Percentiles rank a stretch among this genome's conserved stretches.
phyloP scores from a whole-genome alignment of 1,139 yeast species.

The Kluyveromyces marxianus region DNA sequence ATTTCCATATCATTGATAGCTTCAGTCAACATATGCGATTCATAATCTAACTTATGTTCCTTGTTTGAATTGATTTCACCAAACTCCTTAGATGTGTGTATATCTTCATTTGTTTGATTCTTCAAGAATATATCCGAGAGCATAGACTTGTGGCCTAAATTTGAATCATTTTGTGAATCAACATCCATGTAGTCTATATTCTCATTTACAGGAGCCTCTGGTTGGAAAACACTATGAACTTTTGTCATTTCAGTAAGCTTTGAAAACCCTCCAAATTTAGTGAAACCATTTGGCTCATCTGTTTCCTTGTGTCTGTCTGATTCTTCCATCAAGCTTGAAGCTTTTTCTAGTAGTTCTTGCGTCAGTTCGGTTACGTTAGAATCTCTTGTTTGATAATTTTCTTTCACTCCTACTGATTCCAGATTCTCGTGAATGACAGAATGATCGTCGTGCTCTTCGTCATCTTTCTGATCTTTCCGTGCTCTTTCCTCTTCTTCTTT shows the following conservation, averaged over 20 bases:
- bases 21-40: slow-evolving; percentile 10
- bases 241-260: slow-evolving; percentile 34
- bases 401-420: too few species aligned
- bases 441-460: too few species aligned
- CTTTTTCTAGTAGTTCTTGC: neutral
- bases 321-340: neutral
- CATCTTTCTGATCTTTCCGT: too few species aligned
- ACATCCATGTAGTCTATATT: slow-evolving; percentile 13
- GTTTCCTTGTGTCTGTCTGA: neutral
- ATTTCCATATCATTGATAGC: slow-evolving; percentile 7
- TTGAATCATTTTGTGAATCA: slow-evolving; percentile 11
- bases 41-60: slow-evolving; percentile 1
- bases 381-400: too few species aligned
- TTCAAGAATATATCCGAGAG: slow-evolving; percentile 2
- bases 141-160: slow-evolving; percentile 2
- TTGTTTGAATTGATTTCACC: neutral
- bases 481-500: too few species aligned
- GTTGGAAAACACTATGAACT: slow-evolving; percentile 33
- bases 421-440: too few species aligned
- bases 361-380: neutral
- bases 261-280: slow-evolving; percentile 8
- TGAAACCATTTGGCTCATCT: slow-evolving; percentile 11
- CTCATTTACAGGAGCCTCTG: neutral
- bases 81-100: neutral
- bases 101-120: neutral